Evolutionary conservation across 176 grass and related monocot species (phyloP), one percentile per base, ranked within the genome.

Genomic region (Rhipidocladum racemiflorum): DNA sequence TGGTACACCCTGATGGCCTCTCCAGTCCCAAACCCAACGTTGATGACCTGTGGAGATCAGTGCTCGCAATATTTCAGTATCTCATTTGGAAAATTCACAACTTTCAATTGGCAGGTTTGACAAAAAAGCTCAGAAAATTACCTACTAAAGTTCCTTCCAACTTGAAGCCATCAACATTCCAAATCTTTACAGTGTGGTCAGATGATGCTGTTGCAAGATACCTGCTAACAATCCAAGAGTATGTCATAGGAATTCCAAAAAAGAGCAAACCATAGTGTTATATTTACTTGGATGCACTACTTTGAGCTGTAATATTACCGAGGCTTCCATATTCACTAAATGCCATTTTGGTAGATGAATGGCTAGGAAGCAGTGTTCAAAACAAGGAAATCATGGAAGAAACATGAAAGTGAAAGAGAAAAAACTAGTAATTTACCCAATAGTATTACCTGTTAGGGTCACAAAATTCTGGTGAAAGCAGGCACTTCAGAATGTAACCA

Each of bases 141-240:
- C 96, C 96, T 0, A 87, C 84, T 84, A 95, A 67, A 53, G 91
- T 91, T 82, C 43, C 85, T 85, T 93, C 96, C 96, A 98, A 78
- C 61, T 94, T 95, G 82, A 98, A 99, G 30, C 96, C 96, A 70
- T 95, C 92, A 56, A 93, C 96, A 74, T 95, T 95, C 92, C 92
- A 99, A 80, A 99, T 99, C 85, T 99, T 99, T 50, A 95, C 96
- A 57, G 96, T 90, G 84, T 88, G 80, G 68, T 99, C 96, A 48
- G 93, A 89, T 82, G 91, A 93, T 21, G 96, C 93, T 61, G 96
- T 99, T 53, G 89, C 96, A 80, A 95, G 96, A 74, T 95, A 95
- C 89, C 96, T 99, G 85, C n/a, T 76, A 82, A 82, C 21, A 50
- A 67, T 62, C 38, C 38, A 40, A 18, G 77, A 44, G 40, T 42